Evolutionary conservation across 805 yeast species (phyloP).

Genomic region (Schizosaccharomyces japonicus): DNA sequence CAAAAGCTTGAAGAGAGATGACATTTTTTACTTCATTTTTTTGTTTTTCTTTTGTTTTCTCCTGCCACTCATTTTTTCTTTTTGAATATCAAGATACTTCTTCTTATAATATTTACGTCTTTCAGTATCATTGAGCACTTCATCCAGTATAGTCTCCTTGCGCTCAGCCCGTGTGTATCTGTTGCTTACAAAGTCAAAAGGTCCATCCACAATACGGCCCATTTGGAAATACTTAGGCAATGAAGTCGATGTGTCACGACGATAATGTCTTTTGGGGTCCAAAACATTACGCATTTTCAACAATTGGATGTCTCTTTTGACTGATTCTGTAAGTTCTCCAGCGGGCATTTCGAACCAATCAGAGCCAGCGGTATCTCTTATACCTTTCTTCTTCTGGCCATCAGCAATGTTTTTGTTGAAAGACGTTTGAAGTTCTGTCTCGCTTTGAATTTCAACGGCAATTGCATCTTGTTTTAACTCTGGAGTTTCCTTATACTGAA

Average conservation of each 20-base stretch:
- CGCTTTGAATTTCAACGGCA: too few species aligned
- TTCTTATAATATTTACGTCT: slow-evolving; percentile 60
- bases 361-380: slow-evolving; percentile 24
- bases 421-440: too few species aligned
- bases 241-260: slow-evolving; percentile 26
- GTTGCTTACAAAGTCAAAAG: slow-evolving; percentile 48
- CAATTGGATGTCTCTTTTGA: slow-evolving; percentile 55
- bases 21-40: background rate
- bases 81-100: slow-evolving; percentile 60
- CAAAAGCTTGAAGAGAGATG: background rate
- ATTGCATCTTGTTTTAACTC: background rate
- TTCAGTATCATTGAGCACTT: slow-evolving; percentile 49
- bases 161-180: slow-evolving; percentile 48
- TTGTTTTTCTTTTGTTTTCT: background rate
- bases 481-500: background rate
- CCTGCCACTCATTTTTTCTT: slow-evolving; percentile 6
- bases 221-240: slow-evolving; percentile 61
- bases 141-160: slow-evolving; percentile 58
- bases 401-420: too few species aligned
- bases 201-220: slow-evolving; percentile 71
- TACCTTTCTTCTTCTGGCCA: background rate
- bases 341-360: slow-evolving; percentile 68
- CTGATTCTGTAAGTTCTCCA: slow-evolving; percentile 43
- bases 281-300: slow-evolving; percentile 71
- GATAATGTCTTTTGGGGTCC: slow-evolving; percentile 89